Evolutionary conservation across 805 yeast species (phyloP), one percentile per base, ranked within the genome.

Genomic region (Ogataea methylovora): DNA sequence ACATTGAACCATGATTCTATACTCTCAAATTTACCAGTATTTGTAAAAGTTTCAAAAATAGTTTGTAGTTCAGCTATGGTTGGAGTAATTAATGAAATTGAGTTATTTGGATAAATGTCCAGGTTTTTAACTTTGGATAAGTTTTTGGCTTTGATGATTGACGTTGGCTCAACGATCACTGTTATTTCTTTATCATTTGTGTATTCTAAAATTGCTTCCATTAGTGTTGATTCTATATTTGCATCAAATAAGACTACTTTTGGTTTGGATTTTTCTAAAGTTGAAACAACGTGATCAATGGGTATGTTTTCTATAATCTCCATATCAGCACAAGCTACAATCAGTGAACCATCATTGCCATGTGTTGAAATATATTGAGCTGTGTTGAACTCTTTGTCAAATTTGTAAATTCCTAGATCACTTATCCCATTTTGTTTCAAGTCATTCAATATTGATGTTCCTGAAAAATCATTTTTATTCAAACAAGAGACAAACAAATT

Each of bases 321-420:
- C 95, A 87, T 86, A 49, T 84, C 95, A 4, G 94, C 90, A 48
- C 85, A 74, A 0, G 95, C 94, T 13, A 84, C 62, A 3, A 82
- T 51, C 30, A 87, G 61, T 3, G 69, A 78, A 1, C 95, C 95
- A 8, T 42, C 30, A 0, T 46, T 42, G 36, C 71, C 73, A 46
- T 85, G 88, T 37, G 76, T 67, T 1, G 94, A 79, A 5, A 74
- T 68, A 48, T 87, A 87, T 46, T 82, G 84, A 0, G 92, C 85
- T 0, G 94, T 80, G 8, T 52, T 47, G 11, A 47, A 9, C 4
- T n/a, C 5, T 10, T 37, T 32, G 2, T 34, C 14, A 2, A 43
- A 10, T 9, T 46, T 48, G 11, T 52, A 41, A 3, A 78, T 48
- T 0, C 80, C 83, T 0, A 63, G 46, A 1, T 46, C 39, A 26